Conservation (phyloP, 2,329 filamentous ascomycete species). For the Phaeosphaeria sp. region DNA sequence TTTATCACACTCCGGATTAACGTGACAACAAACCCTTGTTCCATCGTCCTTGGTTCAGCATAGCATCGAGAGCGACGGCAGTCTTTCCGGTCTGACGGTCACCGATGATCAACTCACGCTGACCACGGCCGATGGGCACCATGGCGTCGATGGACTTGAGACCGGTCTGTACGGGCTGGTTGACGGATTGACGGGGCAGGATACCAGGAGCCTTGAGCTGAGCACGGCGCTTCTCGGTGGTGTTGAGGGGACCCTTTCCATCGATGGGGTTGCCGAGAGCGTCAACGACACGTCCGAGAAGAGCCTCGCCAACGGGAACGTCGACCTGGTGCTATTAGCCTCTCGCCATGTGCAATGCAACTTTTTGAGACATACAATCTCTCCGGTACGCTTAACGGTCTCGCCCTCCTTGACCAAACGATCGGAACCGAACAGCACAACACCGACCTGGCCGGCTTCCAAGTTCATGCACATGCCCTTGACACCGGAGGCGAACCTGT, state of each 20-base stretch:
- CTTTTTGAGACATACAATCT: conserved; percentile 78
- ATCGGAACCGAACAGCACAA: conserved; percentile 99
- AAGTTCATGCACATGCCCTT: conserved; percentile 99
- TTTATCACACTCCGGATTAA: neutral
- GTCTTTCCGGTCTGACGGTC: conserved; percentile 99
- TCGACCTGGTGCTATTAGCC: conserved; percentile 72
- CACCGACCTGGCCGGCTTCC: conserved; percentile 99
- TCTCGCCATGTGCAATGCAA: neutral
- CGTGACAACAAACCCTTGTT: conserved; percentile 61
- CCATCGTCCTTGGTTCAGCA: conserved; percentile 99
- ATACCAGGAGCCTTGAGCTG: conserved; percentile 99
- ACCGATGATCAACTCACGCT: conserved; percentile 99
- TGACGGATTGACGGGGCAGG: conserved; percentile 94
- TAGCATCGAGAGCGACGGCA: conserved; percentile 95
- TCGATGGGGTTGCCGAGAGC: conserved; percentile 99
- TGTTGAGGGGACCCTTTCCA: conserved; percentile 96
- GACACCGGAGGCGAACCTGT: conserved; percentile 97
- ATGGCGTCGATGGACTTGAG: conserved; percentile 99
- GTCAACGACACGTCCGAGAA: conserved; percentile 98
- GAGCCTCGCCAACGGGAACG: conserved; percentile 87
- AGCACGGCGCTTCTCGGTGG: conserved; percentile 90
- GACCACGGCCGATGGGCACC: conserved; percentile 99
- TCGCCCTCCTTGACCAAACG: conserved; percentile 99
- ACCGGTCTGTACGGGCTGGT: conserved; percentile 98
- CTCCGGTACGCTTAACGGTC: conserved; percentile 98